Evolutionary conservation across 176 grass and related monocot genomes (phyloP), one percentile per base, ranked within the genome.

Genomic region (Aegilops tauschii): DNA sequence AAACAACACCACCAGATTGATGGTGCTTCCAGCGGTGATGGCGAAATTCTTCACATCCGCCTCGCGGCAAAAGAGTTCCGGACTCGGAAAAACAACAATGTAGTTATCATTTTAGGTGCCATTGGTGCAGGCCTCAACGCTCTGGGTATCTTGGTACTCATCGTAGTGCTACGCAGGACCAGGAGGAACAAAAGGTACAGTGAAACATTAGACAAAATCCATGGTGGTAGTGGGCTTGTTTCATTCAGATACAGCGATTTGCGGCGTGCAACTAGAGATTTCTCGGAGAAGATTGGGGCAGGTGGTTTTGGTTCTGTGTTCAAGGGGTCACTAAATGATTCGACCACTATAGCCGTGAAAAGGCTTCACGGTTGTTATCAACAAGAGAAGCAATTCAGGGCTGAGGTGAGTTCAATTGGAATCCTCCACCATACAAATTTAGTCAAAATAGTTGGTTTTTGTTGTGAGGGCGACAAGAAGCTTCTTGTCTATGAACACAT

Each of bases 381-480:
- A 32, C 54, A 27, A 30, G 82, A 84, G 69, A 84, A 84, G 69
- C 69, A 84, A 23, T 84, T 84, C 52, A 75, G 82, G 12, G 82
- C 82, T 9, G 82, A 84, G 35, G 54, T 75, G 69, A 84, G 82
- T 14, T 84, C 82, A 29, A 63, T 84, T n/a, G 82, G 82, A 12
- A 40, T 84, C 25, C 61, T 64, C 9, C 82, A 84, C 1, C 82
- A 84, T 13, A 64, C 25, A 2, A 84, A 75, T 63, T 64, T 84
- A 21, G 82, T 62, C 6, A 84, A 72, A 44, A 12, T 84, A 9
- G 62, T 84, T 45, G 82, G 82, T 31, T 83, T 83, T 1, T 83
- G 16, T 17, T 75, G 54, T 1, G 27, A 84, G 6, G 54, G 69
- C 0, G 6, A 42, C 2, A 59, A 37, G 9, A 75, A 27, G 56